Percentiles rank a stretch among this genome's conserved stretches.
phyloP scores from a whole-genome alignment of 2,329 filamentous ascomycete species.

The Mariannaea sp. region DNA sequence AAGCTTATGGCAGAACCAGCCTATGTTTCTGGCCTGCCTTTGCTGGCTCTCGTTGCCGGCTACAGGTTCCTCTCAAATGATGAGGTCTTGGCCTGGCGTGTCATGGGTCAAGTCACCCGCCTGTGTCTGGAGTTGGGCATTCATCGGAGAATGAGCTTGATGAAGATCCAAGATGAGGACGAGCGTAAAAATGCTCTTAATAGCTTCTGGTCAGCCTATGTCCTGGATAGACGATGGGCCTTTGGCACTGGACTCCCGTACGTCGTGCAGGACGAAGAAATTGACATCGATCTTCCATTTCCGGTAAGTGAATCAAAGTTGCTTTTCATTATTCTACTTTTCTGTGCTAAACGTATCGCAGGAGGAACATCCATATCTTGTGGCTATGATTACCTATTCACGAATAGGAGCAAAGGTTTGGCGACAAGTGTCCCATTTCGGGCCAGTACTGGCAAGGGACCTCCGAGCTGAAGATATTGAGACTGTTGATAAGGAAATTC shows the following conservation, averaged over 20 bases:
- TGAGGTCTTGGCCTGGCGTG: constrained; percentile 82
- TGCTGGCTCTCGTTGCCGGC: constrained; percentile 58
- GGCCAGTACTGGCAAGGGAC: constrained; percentile 63
- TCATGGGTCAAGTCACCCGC: constrained; percentile 81
- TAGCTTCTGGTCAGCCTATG: constrained; percentile 86
- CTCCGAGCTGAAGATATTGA: constrained; percentile 76
- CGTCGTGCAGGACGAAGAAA: constrained; percentile 82
- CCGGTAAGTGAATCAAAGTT: constrained; percentile 61
- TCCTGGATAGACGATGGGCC: constrained; percentile 84
- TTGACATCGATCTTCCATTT: constrained; percentile 77
- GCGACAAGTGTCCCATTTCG: constrained; percentile 75
- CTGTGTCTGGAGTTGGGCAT: constrained; percentile 82
- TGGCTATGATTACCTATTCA: constrained; percentile 84
- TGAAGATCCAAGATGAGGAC: constrained; percentile 69
- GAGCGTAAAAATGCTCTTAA: constrained; percentile 71
- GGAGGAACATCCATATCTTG: constrained; percentile 70
- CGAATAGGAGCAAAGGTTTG: constrained; percentile 85
- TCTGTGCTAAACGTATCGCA: constrained; percentile 30
- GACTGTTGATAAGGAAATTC: constrained; percentile 79
- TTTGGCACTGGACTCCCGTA: constrained; percentile 90
- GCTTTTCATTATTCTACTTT: constrained; percentile 28
- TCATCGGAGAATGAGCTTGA: constrained; percentile 76
- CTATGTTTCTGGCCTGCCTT: constrained; percentile 53
- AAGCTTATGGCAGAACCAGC: constrained; percentile 61
- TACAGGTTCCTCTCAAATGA: constrained; percentile 88